Base-by-base conservation (phyloP, 202 grass and related monocot genomes). In the Musa balbisiana region DNA sequence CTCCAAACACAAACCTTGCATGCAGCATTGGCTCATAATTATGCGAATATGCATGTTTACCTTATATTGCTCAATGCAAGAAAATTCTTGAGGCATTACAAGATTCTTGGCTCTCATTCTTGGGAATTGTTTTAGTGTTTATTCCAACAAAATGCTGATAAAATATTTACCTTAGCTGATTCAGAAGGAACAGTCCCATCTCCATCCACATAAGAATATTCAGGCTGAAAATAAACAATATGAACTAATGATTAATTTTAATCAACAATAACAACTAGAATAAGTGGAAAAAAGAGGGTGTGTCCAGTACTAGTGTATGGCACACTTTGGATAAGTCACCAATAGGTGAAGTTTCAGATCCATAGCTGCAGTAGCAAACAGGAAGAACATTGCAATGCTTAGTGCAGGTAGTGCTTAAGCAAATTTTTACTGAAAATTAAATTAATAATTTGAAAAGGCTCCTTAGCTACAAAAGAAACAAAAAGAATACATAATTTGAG, bases 141-240 rank as follows among this genome's bases (percentile, higher is more conserved):
- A 43, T 60, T 60, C 9, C 63, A 26, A 65, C 8, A 65, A 12
- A 25, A 65, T 65, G 49, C 17, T 27, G 24, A 12, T 73, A 10
- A 21, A 68, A 76, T 68, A n/a, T n/a, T 81, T 83, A 97, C 94
- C 94, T 73, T 85, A 72, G 87, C 83, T 65, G 94, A 98, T 82
- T 91, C 94, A 20, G 65, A 23, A 67, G 94, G 94, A 80, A 98
- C 90, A 33, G 94, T 98, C 54, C 94, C 73, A 67, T 98, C 94
- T 85, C 94, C 94, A 87, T 91, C 91, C 62, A 98, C 94, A 58
- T 93, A 91, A 22, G 84, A 83, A 75, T 98, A 98, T 62, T 76
- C 11, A 19, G 90, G 88, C 94, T 98, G 85, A 85, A 79, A 91
- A 89, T 51, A 69, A 67, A 53, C 67, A 49, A 27, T 55, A 26